phyloP scores from a whole-genome alignment of 2,329 filamentous ascomycete genomes.

The Botrytis paeoniae region DNA sequence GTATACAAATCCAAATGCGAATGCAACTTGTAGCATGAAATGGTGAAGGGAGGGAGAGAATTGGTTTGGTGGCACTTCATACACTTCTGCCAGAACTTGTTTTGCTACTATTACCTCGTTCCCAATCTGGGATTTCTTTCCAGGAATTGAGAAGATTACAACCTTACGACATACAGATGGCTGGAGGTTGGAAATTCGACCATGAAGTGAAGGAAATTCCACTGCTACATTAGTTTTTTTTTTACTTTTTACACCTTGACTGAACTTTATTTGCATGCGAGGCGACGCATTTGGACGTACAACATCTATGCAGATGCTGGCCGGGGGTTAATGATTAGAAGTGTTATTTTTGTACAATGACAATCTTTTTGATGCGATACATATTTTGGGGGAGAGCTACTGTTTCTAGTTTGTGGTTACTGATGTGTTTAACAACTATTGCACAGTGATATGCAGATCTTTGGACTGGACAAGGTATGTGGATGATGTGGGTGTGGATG shows the following conservation, averaged over 20 bases:
- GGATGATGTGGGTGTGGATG: background rate
- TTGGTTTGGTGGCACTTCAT: slow-evolving; percentile 35
- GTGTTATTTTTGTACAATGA: slow-evolving; percentile 1
- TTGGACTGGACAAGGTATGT: background rate
- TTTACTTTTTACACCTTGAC: background rate
- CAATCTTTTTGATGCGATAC: background rate
- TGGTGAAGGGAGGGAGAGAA: background rate
- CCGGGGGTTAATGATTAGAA: background rate
- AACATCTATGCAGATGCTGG: background rate
- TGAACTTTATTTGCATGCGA: slow-evolving; percentile 9
- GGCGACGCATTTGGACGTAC: slow-evolving; percentile 14
- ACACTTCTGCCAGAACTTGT: slow-evolving; percentile 26
- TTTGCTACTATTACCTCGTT: slow-evolving; percentile 28
- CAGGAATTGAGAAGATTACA: background rate
- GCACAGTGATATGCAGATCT: background rate
- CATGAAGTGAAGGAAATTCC: background rate
- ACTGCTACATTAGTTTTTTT: slow-evolving; percentile 9
- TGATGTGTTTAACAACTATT: background rate
- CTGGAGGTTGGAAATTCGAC: background rate
- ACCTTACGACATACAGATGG: background rate
- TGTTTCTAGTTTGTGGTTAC: background rate
- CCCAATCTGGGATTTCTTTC: slow-evolving; percentile 4
- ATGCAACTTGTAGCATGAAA: slow-evolving; percentile 6
- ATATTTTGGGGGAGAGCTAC: background rate
- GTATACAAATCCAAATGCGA: slow-evolving; percentile 12